Evolutionary conservation across 2,329 filamentous ascomycete species (phyloP).

Genomic region (Verticillium isaacii): DNA sequence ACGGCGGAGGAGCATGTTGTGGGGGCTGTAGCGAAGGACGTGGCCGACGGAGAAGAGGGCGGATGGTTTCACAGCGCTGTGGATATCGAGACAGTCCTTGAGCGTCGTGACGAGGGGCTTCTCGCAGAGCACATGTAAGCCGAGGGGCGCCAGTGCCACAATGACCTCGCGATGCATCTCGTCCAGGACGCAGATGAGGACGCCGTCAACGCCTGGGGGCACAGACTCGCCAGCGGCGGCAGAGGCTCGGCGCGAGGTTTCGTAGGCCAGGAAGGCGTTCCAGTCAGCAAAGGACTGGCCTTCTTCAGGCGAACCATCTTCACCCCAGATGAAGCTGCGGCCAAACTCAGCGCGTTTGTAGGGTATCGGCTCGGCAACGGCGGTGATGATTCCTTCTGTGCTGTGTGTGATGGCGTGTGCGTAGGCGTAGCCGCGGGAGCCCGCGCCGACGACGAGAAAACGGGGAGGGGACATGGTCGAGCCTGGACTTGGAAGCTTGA

Average conservation of each 20-base stretch:
- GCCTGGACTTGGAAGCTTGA: neutral
- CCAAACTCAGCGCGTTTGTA: conserved; percentile 75
- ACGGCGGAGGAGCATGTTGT: conserved; percentile 80
- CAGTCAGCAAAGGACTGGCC: conserved; percentile 71
- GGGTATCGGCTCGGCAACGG: conserved; percentile 74
- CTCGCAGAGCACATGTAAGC: conserved; percentile 87
- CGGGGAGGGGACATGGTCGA: conserved; percentile 43
- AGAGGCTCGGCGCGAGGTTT: conserved; percentile 54
- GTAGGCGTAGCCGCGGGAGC: conserved; percentile 73
- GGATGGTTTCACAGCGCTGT: conserved; percentile 44
- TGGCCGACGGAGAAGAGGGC: conserved; percentile 85
- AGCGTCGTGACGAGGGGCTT: conserved; percentile 85
- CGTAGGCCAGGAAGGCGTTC: conserved; percentile 72
- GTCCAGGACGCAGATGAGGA: conserved; percentile 69
- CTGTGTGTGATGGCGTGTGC: conserved; percentile 61
- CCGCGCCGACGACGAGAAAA: conserved; percentile 77
- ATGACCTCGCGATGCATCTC: conserved; percentile 84
- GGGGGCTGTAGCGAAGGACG: conserved; percentile 87
- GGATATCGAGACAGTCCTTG: conserved; percentile 73
- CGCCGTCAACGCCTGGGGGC: conserved; percentile 55
- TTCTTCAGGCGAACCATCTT: conserved; percentile 18
- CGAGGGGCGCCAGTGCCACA: conserved; percentile 62
- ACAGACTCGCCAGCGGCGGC: conserved; percentile 42
- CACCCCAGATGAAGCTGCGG: conserved; percentile 67
- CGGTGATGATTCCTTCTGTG: conserved; percentile 64